A percentile compares a stretch with the other conserved stretches of the same genome.
Conservation (phyloP, 2,329 filamentous ascomycete species). For the Phialophora macrospora region DNA sequence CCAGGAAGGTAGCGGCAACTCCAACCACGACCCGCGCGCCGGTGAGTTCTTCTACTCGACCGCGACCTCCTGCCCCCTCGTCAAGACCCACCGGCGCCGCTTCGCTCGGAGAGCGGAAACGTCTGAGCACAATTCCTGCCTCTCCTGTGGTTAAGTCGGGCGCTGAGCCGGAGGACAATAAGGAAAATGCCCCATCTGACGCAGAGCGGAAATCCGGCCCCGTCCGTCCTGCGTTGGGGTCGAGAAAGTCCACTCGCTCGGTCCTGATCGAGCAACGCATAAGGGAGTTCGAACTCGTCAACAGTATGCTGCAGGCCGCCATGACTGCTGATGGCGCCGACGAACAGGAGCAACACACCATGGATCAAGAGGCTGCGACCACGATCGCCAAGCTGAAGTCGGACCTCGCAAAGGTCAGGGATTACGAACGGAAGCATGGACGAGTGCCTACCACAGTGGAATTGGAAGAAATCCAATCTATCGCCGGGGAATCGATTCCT, state of each 20-base stretch:
- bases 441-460: slow-evolving; percentile 34
- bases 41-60: slow-evolving; percentile 39
- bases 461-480: slow-evolving; percentile 32
- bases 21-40: slow-evolving; percentile 40
- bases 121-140: slow-evolving; percentile 45
- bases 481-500: slow-evolving; percentile 13
- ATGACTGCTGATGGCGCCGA: slow-evolving; percentile 41
- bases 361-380: slow-evolving; percentile 37
- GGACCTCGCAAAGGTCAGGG: slow-evolving; percentile 37
- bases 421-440: slow-evolving; percentile 37
- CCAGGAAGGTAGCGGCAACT: slow-evolving; percentile 42
- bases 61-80: slow-evolving; percentile 39
- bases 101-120: slow-evolving; percentile 44
- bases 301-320: slow-evolving; percentile 41
- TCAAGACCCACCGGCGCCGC: slow-evolving; percentile 36
- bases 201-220: slow-evolving; percentile 15
- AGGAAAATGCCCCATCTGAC: slow-evolving; percentile 25
- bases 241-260: slow-evolving; percentile 40
- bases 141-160: slow-evolving; percentile 43
- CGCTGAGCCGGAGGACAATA: slow-evolving; percentile 41
- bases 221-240: slow-evolving; percentile 34
- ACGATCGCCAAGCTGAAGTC: slow-evolving; percentile 40
- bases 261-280: slow-evolving; percentile 42
- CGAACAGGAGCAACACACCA: slow-evolving; percentile 37
- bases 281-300: slow-evolving; percentile 42